phyloP scores from a whole-genome alignment of 2,329 filamentous ascomycete genomes.

The Furcasterigmium sp. region DNA sequence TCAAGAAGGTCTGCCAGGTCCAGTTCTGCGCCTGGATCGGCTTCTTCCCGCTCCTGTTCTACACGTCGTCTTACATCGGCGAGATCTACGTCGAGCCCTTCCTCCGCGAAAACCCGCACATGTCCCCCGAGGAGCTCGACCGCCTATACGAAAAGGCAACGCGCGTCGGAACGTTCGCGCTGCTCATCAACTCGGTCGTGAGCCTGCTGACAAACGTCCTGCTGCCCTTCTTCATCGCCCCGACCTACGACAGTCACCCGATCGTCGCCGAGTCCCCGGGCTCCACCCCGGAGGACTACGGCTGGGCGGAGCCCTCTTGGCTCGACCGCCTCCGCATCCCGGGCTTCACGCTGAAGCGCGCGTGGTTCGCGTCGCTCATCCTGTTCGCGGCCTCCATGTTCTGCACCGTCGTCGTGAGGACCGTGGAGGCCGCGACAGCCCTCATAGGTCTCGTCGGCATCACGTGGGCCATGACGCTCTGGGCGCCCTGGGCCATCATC shows the following conservation, averaged over 20 bases:
- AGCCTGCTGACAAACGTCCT: slow-evolving; percentile 78
- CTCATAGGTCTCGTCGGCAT: slow-evolving; percentile 80
- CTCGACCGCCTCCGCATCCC: slow-evolving; percentile 67
- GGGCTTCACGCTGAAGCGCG: slow-evolving; percentile 78
- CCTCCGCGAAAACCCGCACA: slow-evolving; percentile 70
- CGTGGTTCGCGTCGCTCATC: slow-evolving; percentile 83
- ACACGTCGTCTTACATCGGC: slow-evolving; percentile 89
- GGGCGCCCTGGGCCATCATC: slow-evolving; percentile 95
- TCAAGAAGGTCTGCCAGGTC: slow-evolving; percentile 73
- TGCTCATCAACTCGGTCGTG: slow-evolving; percentile 82
- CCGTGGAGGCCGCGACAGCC: slow-evolving; percentile 65
- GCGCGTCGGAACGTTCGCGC: slow-evolving; percentile 79
- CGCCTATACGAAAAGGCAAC: slow-evolving; percentile 79
- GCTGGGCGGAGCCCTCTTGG: slow-evolving; percentile 31
- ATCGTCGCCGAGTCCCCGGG: slow-evolving; percentile 21
- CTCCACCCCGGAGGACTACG: slow-evolving; percentile 21
- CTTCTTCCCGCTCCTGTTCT: slow-evolving; percentile 94
- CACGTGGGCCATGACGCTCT: slow-evolving; percentile 87
- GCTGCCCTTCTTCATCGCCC: slow-evolving; percentile 79
- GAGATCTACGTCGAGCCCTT: slow-evolving; percentile 87
- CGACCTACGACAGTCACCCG: slow-evolving; percentile 60
- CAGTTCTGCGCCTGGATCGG: slow-evolving; percentile 90
- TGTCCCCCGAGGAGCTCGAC: slow-evolving; percentile 72
- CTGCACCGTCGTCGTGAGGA: slow-evolving; percentile 72
- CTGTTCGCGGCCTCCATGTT: slow-evolving; percentile 80